Conservation (phyloP, 129 eudicot species). For the Arctium minus region DNA sequence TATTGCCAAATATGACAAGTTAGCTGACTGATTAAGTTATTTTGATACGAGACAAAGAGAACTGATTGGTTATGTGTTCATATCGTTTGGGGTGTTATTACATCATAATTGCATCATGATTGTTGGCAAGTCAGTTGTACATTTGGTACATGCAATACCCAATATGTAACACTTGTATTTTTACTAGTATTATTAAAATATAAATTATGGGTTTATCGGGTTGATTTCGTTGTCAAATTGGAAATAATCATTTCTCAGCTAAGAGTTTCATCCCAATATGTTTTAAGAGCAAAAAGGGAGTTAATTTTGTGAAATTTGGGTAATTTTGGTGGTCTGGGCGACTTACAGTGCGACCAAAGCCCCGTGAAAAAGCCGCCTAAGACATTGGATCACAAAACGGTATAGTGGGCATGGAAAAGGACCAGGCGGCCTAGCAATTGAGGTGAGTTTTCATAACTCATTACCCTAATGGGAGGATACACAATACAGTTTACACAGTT, state of each 20-base stretch:
- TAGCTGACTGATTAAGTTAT: neutral
- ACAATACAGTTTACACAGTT: no score
- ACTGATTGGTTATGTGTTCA: neutral
- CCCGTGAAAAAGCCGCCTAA: no score
- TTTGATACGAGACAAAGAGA: neutral
- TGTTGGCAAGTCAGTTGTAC: neutral
- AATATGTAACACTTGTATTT: neutral
- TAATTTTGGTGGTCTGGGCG: neutral
- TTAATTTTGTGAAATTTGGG: neutral
- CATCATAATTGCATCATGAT: neutral
- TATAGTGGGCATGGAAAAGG: no score
- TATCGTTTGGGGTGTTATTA: neutral
- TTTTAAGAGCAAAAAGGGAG: neutral
- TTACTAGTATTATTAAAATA: no score
- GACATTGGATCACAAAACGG: neutral
- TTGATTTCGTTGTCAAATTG: neutral
- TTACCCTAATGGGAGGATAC: no score
- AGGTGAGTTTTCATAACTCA: no score
- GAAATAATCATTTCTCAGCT: no score
- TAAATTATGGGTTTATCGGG: neutral
- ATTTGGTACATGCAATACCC: no score
- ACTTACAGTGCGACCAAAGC: neutral
- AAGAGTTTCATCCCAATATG: neutral
- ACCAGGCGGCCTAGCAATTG: no score
- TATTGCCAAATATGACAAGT: neutral